A percentile compares a stretch with the other conserved stretches of the same genome.
Evolutionary conservation across 2,329 filamentous ascomycete genomes (phyloP).

Genomic region (Aspergillus fructus): DNA sequence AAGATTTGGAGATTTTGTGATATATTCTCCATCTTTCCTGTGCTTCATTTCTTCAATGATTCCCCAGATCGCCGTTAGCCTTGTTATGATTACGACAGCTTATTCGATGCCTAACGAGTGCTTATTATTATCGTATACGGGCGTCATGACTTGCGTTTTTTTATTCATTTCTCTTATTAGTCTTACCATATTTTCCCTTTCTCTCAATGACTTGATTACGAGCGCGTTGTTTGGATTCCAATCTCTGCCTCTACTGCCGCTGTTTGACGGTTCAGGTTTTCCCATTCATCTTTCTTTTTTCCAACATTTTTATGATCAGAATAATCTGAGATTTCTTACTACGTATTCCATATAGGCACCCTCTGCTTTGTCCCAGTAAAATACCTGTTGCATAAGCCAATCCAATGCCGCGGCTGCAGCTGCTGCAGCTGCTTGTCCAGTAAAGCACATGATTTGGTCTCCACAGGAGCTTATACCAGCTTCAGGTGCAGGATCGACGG

Average conservation of each 20-base stretch:
- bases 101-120: not conserved
- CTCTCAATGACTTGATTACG: not conserved
- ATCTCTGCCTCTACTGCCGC: too few species aligned
- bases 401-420: not conserved
- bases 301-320: not conserved
- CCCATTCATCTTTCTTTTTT: too few species aligned
- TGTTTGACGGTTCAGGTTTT: too few species aligned
- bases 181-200: not conserved
- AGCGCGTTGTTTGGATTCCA: too few species aligned
- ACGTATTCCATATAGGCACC: not conserved
- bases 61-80: not conserved
- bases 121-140: not conserved
- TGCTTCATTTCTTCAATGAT: not conserved
- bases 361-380: not conserved
- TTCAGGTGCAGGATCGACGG: not conserved
- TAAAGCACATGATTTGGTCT: not conserved
- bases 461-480: not conserved
- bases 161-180: too few species aligned
- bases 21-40: not conserved
- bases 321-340: not conserved
- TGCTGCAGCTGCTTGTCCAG: not conserved
- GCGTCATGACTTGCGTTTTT: not conserved
- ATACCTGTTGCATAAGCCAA: not conserved
- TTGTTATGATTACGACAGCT: not conserved
- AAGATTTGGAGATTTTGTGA: constrained; percentile 52